Percentiles rank a stretch among this genome's conserved stretches.
Evolutionary conservation across 306 rosid genomes (phyloP).

Genomic region (Lithocarpus polystachyus): DNA sequence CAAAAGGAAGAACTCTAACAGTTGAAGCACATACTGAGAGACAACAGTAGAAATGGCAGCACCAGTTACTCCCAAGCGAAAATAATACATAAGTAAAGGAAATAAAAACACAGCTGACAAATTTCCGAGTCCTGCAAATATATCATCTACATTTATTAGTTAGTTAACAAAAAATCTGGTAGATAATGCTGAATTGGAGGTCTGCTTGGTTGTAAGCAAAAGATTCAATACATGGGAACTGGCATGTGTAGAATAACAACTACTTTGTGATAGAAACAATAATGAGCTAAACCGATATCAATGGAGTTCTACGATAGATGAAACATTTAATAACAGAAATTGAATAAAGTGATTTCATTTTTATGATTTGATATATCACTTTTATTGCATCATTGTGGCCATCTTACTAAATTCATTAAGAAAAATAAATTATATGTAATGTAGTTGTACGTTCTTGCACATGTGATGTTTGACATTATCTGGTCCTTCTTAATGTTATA

Average conservation of each 20-base stretch:
- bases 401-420: not conserved
- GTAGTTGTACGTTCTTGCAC: not conserved
- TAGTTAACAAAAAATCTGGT: not conserved
- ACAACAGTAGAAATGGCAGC: constrained; percentile 89
- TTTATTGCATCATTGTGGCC: not conserved
- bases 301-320: not conserved
- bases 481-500: not conserved
- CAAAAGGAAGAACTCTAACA: constrained; percentile 13
- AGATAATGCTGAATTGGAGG: not conserved
- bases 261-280: not conserved
- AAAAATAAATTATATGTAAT: not conserved
- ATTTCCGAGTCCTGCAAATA: constrained; percentile 77
- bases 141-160: constrained; percentile 25
- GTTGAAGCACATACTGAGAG: constrained; percentile 73
- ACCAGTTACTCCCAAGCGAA: constrained; percentile 76
- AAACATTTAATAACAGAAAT: not conserved
- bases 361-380: not conserved
- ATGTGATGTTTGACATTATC: not conserved
- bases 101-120: constrained; percentile 68
- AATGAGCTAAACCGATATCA: not conserved
- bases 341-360: not conserved
- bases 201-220: not conserved
- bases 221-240: not conserved
- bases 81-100: constrained; percentile 74
- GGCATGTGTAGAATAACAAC: not conserved